A percentile compares a stretch with the other conserved stretches of the same genome.
Conservation (phyloP, 2,329 filamentous ascomycete species). For the Dactylonectria macrodidyma region DNA sequence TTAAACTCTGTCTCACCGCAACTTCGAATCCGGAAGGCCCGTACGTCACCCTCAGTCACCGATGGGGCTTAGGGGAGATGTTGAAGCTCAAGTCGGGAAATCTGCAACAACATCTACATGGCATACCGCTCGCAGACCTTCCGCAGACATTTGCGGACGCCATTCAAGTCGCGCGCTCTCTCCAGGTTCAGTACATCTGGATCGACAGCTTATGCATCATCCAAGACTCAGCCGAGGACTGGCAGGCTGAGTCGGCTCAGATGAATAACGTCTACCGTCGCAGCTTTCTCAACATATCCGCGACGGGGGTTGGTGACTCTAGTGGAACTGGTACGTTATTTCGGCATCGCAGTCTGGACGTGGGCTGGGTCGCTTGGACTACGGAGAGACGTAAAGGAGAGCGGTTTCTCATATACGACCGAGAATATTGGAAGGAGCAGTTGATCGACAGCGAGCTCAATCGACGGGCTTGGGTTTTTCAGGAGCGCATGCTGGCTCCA, state of each 20-base stretch:
- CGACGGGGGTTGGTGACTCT: background rate
- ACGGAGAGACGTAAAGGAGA: too few species aligned
- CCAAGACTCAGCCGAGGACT: constrained; percentile 44
- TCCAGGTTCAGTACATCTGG: constrained; percentile 47
- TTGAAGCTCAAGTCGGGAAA: background rate
- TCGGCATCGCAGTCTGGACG: background rate
- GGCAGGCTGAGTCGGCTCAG: constrained; percentile 17
- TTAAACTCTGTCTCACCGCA: background rate
- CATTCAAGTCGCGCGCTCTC: constrained; percentile 1
- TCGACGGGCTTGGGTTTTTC: background rate
- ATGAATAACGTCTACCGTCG: constrained; percentile 6
- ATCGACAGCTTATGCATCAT: constrained; percentile 51
- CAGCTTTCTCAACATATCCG: constrained; percentile 6
- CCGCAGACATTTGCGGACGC: constrained; percentile 15
- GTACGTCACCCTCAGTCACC: constrained; percentile 12
- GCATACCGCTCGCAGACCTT: background rate
- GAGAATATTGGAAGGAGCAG: background rate
- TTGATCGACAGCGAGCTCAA: background rate
- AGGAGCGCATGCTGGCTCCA: background rate
- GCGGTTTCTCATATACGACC: too few species aligned
- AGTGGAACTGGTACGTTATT: background rate
- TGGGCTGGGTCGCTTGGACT: too few species aligned
- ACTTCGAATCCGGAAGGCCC: background rate
- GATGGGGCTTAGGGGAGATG: background rate
- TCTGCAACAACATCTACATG: background rate